Conservation (phyloP, 331 rosid genomes). For the Quercus tomentella region DNA sequence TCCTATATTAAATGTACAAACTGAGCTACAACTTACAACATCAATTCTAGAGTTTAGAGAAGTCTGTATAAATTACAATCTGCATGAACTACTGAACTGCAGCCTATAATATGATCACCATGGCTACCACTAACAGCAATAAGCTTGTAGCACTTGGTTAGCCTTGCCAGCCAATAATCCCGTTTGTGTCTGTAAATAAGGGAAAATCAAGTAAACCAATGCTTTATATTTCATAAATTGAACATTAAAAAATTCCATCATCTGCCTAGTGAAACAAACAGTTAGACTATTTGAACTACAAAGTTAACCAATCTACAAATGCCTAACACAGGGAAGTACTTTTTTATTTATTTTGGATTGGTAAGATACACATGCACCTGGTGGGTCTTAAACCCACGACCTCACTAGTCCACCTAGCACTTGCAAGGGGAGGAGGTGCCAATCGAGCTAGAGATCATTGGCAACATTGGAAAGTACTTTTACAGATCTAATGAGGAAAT, state of each 20-base stretch:
- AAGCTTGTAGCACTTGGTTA: slow-evolving; percentile 25
- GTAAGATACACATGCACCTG: too few relatives aligned
- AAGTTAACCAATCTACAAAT: too few relatives aligned
- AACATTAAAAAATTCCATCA: background rate
- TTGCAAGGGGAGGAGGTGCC: too few relatives aligned
- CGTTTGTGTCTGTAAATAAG: slow-evolving; percentile 19
- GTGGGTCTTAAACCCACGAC: too few relatives aligned
- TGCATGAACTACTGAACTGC: background rate
- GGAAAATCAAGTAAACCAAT: background rate
- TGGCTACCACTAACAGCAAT: slow-evolving; percentile 33
- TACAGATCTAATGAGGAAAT: too few relatives aligned
- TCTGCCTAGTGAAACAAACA: background rate
- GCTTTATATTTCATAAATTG: background rate
- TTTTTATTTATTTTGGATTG: too few relatives aligned
- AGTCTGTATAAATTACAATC: background rate
- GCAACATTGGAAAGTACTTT: too few relatives aligned
- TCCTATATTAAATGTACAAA: background rate
- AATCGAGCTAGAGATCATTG: too few relatives aligned
- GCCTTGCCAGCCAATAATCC: slow-evolving; percentile 21
- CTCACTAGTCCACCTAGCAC: too few relatives aligned
- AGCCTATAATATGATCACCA: slow-evolving; percentile 5
- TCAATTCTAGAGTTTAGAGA: background rate
- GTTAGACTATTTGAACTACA: background rate
- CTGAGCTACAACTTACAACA: background rate
- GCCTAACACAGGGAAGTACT: too few relatives aligned